A percentile compares a stretch with the other conserved stretches of the same genome.
Conservation (phyloP, 257 asterid species). For the Solanum bulbocastanum region DNA sequence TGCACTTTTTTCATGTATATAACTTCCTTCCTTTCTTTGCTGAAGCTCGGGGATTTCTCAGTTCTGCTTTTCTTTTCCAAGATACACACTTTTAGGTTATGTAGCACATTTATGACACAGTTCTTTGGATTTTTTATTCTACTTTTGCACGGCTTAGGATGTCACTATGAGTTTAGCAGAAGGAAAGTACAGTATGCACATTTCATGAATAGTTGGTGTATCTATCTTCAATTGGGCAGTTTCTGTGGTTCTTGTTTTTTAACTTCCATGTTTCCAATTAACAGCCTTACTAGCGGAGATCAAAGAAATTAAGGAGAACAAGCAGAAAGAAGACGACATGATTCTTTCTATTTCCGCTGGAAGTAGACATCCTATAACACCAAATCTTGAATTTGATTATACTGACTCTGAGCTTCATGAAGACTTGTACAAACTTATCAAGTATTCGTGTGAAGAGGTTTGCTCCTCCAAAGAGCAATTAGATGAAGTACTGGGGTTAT, state of each 20-base stretch:
- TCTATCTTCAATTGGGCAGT: neutral
- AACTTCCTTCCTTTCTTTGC: neutral
- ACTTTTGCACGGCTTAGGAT: neutral
- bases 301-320: constrained; percentile 80
- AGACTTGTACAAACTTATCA: constrained; percentile 69
- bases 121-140: neutral
- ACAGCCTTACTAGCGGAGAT: constrained; percentile 84
- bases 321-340: constrained; percentile 65
- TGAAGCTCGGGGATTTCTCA: neutral
- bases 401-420: constrained; percentile 70
- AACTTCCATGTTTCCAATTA: constrained; percentile 7
- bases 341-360: constrained; percentile 78
- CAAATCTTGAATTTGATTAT: constrained; percentile 76
- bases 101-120: neutral
- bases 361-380: constrained; percentile 54
- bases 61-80: neutral
- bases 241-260: neutral
- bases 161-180: neutral
- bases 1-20: neutral
- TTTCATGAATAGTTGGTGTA: neutral
- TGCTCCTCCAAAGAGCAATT: constrained; percentile 88
- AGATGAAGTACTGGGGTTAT: constrained; percentile 68
- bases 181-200: neutral
- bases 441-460: constrained; percentile 87
- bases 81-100: neutral